Evolutionary conservation across 1,284 basidiomycete species (phyloP).

Genomic region (Cryptococcus maquisensis): DNA sequence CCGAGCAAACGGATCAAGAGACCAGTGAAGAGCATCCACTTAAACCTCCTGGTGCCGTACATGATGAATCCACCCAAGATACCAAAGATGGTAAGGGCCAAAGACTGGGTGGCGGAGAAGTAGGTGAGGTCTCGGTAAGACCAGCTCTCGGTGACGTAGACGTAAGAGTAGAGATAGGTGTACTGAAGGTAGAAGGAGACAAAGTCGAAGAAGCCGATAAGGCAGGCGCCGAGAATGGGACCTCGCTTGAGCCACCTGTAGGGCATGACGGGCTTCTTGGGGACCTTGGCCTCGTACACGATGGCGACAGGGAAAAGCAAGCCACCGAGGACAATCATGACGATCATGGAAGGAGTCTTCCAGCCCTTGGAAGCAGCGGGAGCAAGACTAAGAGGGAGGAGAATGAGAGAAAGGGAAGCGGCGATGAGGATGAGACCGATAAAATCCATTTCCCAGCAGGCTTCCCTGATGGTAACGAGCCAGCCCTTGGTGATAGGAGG

Average conservation of each 20-base stretch:
- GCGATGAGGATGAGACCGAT: slow-evolving; percentile 66
- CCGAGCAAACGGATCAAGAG: slow-evolving; percentile 66
- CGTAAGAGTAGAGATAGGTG: slow-evolving; percentile 42
- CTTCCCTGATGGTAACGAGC: slow-evolving; percentile 11
- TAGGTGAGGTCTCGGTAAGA: slow-evolving; percentile 36
- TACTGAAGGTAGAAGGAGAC: slow-evolving; percentile 55
- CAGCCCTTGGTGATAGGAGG: slow-evolving; percentile 15
- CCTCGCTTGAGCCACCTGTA: slow-evolving; percentile 58
- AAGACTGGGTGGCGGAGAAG: slow-evolving; percentile 41
- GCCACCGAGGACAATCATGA: slow-evolving; percentile 49
- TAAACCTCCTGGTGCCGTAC: slow-evolving; percentile 50
- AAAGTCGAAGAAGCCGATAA: slow-evolving; percentile 69
- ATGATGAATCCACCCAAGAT: slow-evolving; percentile 50
- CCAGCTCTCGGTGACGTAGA: slow-evolving; percentile 45
- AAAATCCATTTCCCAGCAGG: slow-evolving; percentile 45
- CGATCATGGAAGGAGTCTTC: slow-evolving; percentile 41
- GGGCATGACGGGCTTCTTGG: slow-evolving; percentile 51
- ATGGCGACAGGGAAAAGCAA: slow-evolving; percentile 48
- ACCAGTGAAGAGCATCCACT: slow-evolving; percentile 62
- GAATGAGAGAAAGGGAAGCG: slow-evolving; percentile 58
- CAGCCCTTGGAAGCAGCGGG: slow-evolving; percentile 53
- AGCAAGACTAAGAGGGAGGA: slow-evolving; percentile 63
- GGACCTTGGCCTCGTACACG: slow-evolving; percentile 49
- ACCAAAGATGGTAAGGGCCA: slow-evolving; percentile 50
- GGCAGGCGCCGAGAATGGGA: slow-evolving; percentile 58